These are phyloP conservation scores for Saturnispora silvae DNA, from an alignment of 805 yeast genomes.

Conservation along the genomic window DNA sequence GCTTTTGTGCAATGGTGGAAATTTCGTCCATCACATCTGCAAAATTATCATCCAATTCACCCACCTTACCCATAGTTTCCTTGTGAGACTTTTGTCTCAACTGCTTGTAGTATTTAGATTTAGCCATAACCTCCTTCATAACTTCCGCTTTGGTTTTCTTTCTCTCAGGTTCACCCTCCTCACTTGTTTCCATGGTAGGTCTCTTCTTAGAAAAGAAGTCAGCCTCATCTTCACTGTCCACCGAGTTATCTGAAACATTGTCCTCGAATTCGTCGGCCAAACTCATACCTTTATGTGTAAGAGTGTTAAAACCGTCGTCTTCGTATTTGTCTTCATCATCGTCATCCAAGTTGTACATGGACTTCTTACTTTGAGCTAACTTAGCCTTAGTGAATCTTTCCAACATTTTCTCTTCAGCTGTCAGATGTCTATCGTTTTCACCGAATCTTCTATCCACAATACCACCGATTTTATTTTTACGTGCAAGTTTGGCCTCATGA, in stretches of 20 bases:
- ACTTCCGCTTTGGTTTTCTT: conserved; percentile 76
- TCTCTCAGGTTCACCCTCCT: conserved; percentile 34
- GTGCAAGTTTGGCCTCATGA: conserved; percentile 52
- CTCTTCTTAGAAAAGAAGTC: conserved; percentile 28
- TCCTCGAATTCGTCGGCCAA: conserved; percentile 45
- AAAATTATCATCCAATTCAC: conserved; percentile 63
- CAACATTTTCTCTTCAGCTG: conserved; percentile 90
- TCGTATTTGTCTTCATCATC: conserved; percentile 46
- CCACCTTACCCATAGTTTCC: conserved; percentile 47
- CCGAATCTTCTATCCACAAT: conserved; percentile 85
- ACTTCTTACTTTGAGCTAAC: conserved; percentile 48
- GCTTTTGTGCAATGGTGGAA: conserved; percentile 19
- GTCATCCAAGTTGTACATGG: conserved; percentile 62
- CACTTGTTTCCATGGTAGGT: conserved; percentile 16
- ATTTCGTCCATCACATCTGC: conserved; percentile 47
- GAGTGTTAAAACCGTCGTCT: conserved; percentile 46
- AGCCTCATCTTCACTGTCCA: conserved; percentile 25
- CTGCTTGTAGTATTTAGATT: conserved; percentile 66
- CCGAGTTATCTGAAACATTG: conserved; percentile 20
- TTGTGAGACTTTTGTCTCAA: conserved; percentile 63
- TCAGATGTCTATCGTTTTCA: conserved; percentile 58
- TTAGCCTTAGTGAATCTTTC: conserved; percentile 88
- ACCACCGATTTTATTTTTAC: conserved; percentile 67
- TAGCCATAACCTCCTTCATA: conserved; percentile 77
- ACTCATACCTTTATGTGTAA: conserved; percentile 45